Evolutionary conservation across 2,329 filamentous ascomycete species (phyloP).

Genomic region (Chrysoporthe deuterocubensis): DNA sequence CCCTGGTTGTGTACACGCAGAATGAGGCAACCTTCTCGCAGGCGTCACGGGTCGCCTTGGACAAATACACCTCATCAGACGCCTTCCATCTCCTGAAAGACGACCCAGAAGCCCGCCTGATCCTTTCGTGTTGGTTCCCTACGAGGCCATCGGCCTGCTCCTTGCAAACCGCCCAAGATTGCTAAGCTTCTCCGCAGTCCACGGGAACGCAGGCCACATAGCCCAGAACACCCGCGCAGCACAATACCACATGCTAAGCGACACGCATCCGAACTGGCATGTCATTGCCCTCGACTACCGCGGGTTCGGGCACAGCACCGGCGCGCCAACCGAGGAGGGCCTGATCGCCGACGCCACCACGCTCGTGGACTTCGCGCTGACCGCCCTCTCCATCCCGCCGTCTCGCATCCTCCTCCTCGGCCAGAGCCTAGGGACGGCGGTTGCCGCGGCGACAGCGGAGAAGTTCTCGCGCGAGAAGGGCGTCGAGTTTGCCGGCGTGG

Average conservation of each 20-base stretch:
- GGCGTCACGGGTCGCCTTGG: slow-evolving; percentile 15
- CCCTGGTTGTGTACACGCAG: slow-evolving; percentile 73
- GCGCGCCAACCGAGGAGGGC: slow-evolving; percentile 78
- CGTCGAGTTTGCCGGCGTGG: slow-evolving; percentile 75
- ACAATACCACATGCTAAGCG: slow-evolving; percentile 77
- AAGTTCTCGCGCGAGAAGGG: slow-evolving; percentile 61
- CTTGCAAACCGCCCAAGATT: slow-evolving; percentile 34
- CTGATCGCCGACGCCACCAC: slow-evolving; percentile 79
- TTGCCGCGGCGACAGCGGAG: slow-evolving; percentile 75
- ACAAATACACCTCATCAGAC: slow-evolving; percentile 58
- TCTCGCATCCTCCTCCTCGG: slow-evolving; percentile 79
- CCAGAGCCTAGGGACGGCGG: slow-evolving; percentile 87
- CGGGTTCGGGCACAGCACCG: slow-evolving; percentile 81
- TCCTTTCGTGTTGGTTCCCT: slow-evolving; percentile 62
- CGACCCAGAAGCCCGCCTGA: slow-evolving; percentile 65
- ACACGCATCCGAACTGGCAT: slow-evolving; percentile 71
- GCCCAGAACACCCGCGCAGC: slow-evolving; percentile 77
- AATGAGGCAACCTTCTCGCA: slow-evolving; percentile 64
- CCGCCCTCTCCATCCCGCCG: slow-evolving; percentile 66
- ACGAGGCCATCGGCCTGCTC: neutral
- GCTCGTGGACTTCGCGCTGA: slow-evolving; percentile 72
- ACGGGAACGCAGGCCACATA: slow-evolving; percentile 78
- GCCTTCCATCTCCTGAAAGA: slow-evolving; percentile 65
- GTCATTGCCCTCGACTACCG: slow-evolving; percentile 90
- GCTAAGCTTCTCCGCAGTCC: slow-evolving; percentile 4